Evolutionary conservation across 2,329 filamentous ascomycete species (phyloP).

Genomic region (Botrytis pseudocinerea): DNA sequence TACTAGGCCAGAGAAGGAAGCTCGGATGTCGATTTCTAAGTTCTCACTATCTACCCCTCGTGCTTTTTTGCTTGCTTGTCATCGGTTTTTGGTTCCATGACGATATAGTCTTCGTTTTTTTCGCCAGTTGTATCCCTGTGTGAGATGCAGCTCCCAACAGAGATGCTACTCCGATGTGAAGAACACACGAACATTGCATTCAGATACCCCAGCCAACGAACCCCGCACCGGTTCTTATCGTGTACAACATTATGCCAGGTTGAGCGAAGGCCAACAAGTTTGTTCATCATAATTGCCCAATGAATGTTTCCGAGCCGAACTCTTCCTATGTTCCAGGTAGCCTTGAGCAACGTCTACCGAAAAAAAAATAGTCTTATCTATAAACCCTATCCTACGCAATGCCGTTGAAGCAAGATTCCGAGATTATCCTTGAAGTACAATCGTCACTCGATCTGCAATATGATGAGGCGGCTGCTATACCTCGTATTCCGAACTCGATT

Average conservation of each 20-base stretch:
- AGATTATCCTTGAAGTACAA: neutral
- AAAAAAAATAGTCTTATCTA: neutral
- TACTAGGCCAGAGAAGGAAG: constrained; percentile 18
- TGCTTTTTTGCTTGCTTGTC: constrained; percentile 1
- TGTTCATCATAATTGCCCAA: neutral
- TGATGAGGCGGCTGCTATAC: neutral
- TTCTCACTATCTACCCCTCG: constrained; percentile 12
- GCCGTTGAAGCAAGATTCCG: neutral
- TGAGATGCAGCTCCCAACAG: neutral
- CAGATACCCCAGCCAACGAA: constrained; percentile 2
- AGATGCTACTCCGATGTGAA: neutral
- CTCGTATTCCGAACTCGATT: neutral
- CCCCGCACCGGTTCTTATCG: neutral
- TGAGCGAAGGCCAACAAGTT: neutral
- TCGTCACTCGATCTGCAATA: constrained; percentile 14
- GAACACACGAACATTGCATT: neutral
- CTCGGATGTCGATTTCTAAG: neutral
- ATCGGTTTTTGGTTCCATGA: neutral
- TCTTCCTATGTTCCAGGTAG: neutral
- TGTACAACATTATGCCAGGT: neutral
- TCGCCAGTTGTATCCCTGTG: neutral
- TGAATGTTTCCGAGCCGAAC: neutral
- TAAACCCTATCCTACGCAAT: neutral
- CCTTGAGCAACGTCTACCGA: neutral
- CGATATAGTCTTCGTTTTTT: neutral